Evolutionary conservation across 2,329 filamentous ascomycete species (phyloP).

Genomic region (Talaromyces sp.): DNA sequence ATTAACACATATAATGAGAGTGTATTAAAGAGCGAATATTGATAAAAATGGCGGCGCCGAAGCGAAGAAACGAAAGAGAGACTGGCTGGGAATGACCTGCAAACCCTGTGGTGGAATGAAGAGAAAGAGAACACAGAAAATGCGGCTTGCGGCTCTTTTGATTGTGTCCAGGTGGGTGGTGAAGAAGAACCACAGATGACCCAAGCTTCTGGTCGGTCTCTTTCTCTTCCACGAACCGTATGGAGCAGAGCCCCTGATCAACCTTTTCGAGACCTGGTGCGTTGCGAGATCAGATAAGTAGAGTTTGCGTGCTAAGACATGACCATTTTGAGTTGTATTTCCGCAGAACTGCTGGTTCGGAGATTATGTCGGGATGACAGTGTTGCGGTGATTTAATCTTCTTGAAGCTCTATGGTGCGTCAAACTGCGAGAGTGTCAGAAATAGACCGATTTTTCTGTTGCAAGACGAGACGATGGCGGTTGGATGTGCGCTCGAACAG

Average conservation of each 20-base stretch:
- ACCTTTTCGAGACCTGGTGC: background rate
- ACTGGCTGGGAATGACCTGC: conserved; percentile 9
- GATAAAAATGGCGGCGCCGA: background rate
- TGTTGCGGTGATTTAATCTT: background rate
- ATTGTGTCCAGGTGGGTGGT: background rate
- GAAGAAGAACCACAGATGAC: background rate
- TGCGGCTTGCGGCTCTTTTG: background rate
- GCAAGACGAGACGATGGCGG: conserved; percentile 2
- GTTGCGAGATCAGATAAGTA: conserved; percentile 1
- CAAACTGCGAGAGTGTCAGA: background rate
- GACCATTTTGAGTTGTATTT: conserved; percentile 1
- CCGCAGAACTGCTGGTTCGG: background rate
- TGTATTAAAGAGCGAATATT: background rate
- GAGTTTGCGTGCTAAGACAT: background rate
- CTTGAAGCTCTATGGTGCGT: background rate
- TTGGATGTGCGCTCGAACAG: conserved; percentile 5
- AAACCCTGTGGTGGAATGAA: background rate
- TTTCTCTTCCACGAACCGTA: conserved; percentile 1
- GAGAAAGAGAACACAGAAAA: background rate
- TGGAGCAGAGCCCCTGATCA: conserved; percentile 1
- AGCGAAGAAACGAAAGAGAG: conserved; percentile 5
- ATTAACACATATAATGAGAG: conserved; percentile 15
- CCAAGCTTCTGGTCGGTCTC: background rate
- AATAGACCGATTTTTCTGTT: background rate
- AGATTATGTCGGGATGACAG: background rate